These are phyloP conservation scores for Delphinella strobiligena DNA, from an alignment of 2,329 filamentous ascomycete species.

Conservation along the genomic window DNA sequence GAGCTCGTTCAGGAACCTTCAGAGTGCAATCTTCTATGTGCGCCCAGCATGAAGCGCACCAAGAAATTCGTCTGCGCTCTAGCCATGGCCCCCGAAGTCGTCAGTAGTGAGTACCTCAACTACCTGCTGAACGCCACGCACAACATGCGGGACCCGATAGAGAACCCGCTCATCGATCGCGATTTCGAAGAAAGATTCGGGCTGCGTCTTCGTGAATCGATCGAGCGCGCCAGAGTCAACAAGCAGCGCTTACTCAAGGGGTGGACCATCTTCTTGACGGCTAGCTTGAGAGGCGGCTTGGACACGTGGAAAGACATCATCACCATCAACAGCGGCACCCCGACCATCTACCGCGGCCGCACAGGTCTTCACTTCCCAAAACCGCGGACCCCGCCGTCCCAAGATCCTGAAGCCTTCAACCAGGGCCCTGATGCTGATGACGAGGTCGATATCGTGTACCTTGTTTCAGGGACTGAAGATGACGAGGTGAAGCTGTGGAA, in stretches of 20 bases:
- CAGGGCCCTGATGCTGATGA: slow-evolving; percentile 45
- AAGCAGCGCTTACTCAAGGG: slow-evolving; percentile 62
- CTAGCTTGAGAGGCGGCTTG: slow-evolving; percentile 65
- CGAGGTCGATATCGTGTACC: slow-evolving; percentile 49
- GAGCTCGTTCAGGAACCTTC: slow-evolving; percentile 64
- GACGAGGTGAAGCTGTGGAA: slow-evolving; percentile 67
- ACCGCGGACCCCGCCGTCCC: slow-evolving; percentile 37
- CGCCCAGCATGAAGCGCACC: slow-evolving; percentile 76
- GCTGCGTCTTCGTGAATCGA: slow-evolving; percentile 56
- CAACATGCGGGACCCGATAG: slow-evolving; percentile 46
- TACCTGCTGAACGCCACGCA: slow-evolving; percentile 58
- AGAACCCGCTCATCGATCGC: slow-evolving; percentile 59
- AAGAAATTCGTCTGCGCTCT: slow-evolving; percentile 87
- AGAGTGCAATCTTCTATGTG: slow-evolving; percentile 74
- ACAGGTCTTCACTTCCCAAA: slow-evolving; percentile 46
- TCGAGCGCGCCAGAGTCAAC: slow-evolving; percentile 62
- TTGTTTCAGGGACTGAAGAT: slow-evolving; percentile 57
- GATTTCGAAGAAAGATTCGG: slow-evolving; percentile 60
- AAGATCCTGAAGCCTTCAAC: slow-evolving; percentile 38
- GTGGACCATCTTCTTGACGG: slow-evolving; percentile 74
- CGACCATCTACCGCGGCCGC: slow-evolving; percentile 58
- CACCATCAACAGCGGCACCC: slow-evolving; percentile 76
- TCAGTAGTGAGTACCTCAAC: slow-evolving; percentile 70
- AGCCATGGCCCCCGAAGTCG: slow-evolving; percentile 65
- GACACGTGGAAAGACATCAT: slow-evolving; percentile 81